A percentile compares a stretch with the other conserved stretches of the same genome.
Conservation (phyloP, 2,329 filamentous ascomycete genomes). For the Aspergillus cejpii region DNA sequence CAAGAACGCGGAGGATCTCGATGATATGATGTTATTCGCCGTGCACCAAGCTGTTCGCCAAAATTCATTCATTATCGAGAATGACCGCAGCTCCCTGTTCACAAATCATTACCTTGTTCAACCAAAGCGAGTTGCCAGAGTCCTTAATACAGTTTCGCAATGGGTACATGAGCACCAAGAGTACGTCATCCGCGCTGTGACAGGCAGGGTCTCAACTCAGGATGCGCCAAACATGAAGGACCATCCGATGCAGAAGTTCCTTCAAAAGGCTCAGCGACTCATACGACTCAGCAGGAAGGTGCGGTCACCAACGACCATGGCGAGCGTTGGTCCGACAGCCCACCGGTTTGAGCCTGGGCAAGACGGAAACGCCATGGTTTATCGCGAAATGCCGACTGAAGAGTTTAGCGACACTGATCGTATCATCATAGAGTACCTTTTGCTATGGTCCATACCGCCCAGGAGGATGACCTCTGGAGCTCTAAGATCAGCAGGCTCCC, state of each 20-base stretch:
- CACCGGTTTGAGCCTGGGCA: conserved; percentile 24
- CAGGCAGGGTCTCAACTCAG: conserved; percentile 14
- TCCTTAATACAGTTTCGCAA: conserved; percentile 45
- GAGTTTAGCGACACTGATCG: conserved; percentile 46
- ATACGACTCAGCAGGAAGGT: conserved; percentile 38
- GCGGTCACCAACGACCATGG: conserved; percentile 40
- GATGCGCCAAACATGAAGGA: conserved; percentile 20
- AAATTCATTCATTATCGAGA: conserved; percentile 31
- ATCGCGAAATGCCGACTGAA: conserved; percentile 30
- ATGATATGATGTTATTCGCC: conserved; percentile 29
- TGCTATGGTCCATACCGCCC: conserved; percentile 45
- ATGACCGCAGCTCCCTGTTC: conserved; percentile 31
- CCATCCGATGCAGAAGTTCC: conserved; percentile 40
- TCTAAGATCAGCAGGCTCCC: conserved; percentile 47
- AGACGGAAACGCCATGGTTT: conserved; percentile 23
- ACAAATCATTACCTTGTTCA: conserved; percentile 44
- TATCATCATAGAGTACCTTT: conserved; percentile 51
- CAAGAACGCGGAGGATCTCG: conserved; percentile 25
- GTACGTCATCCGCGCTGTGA: conserved; percentile 23
- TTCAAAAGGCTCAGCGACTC: conserved; percentile 40
- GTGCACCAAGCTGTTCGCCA: conserved; percentile 31
- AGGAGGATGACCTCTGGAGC: conserved; percentile 35
- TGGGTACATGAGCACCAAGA: conserved; percentile 52
- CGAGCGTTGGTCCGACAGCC: conserved; percentile 38
- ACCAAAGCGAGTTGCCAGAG: conserved; percentile 45